phyloP scores from a whole-genome alignment of 2,329 filamentous ascomycete species.

The Ascochyta lentis region DNA sequence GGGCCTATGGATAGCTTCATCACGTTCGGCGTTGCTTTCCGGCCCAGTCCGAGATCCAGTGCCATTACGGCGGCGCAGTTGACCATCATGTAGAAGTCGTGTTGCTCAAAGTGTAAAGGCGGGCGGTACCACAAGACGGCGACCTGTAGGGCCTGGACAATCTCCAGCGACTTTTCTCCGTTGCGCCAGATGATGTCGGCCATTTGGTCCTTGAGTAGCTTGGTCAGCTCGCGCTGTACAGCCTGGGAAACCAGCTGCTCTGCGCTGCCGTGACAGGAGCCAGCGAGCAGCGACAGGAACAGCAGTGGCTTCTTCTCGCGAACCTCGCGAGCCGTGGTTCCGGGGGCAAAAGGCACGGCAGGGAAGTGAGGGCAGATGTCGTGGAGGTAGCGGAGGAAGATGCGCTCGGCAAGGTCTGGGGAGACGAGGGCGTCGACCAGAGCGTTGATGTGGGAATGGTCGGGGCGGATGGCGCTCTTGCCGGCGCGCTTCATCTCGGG shows the following conservation, averaged over 20 bases:
- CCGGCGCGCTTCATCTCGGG: slow-evolving; percentile 42
- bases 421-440: slow-evolving; percentile 58
- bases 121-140: slow-evolving; percentile 85
- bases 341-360: slow-evolving; percentile 63
- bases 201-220: slow-evolving; percentile 74
- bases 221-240: slow-evolving; percentile 67
- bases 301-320: slow-evolving; percentile 65
- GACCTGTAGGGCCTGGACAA: slow-evolving; percentile 79
- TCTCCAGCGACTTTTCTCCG: slow-evolving; percentile 81
- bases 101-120: slow-evolving; percentile 81
- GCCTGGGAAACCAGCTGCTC: slow-evolving; percentile 56
- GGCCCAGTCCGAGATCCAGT: slow-evolving; percentile 80
- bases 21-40: slow-evolving; percentile 56
- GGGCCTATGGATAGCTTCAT: slow-evolving; percentile 46
- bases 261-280: slow-evolving; percentile 57
- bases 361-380: slow-evolving; percentile 64
- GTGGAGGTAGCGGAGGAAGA: slow-evolving; percentile 64
- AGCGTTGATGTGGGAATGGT: slow-evolving; percentile 47
- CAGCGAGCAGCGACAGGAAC: slow-evolving; percentile 64
- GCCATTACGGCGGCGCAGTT: slow-evolving; percentile 83
- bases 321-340: slow-evolving; percentile 61
- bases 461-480: slow-evolving; percentile 38
- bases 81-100: slow-evolving; percentile 88
- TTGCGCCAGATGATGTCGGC: slow-evolving; percentile 76
- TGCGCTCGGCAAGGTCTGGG: slow-evolving; percentile 57